Base-by-base conservation (phyloP, 2,329 filamentous ascomycete species). In the Didymella pinodella region DNA sequence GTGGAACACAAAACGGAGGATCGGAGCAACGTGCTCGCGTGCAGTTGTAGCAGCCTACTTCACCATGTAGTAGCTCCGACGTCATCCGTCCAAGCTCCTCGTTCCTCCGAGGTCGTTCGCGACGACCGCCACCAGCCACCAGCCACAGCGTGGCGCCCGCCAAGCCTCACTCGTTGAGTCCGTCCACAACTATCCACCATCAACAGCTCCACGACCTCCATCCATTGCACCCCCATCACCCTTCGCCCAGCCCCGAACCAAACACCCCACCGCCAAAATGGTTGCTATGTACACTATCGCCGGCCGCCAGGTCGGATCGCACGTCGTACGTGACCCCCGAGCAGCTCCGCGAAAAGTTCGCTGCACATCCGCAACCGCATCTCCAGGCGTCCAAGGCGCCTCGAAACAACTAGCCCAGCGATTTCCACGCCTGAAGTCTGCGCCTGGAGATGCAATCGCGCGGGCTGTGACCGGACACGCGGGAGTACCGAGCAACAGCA, bases 231-330 rank as follows among this genome's bases (percentile, higher is more conserved):
- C 62, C 52, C 48, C 64, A 69, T 63, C 62, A 60, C 54, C 63
- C 62, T 54, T 46, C 62, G 50, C 55, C 48, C 65, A 50, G 48
- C 57, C 63, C 66, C 43, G 56, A 62, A 40, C 59, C 48, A 46
- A 53, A 53, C 47, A 41, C 49, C 65, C 66, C 49, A 69, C 69
- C 70, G 69, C 68, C 62, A 78, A 67, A 49, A 84, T 84, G 82
- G 82, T 84, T 72, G 79, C 77, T 68, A 81, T 80, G 75, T 84
- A 84, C 78, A 77, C 78, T 57, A 76, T 84, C 67, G 69, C 77
- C 65, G 82, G 82, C 77, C 80, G 81, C 67, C 80, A 84, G 77
- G 79, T 84, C 71, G 82, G 82, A 76, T 83, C 82, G 62, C 82
- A 84, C 75, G 73, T 81, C 65, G 82, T 84, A 79, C 65, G 82